Evolutionary conservation across 352 stramenopile genomes (phyloP).

Genomic region (Pythium aristosporum): DNA sequence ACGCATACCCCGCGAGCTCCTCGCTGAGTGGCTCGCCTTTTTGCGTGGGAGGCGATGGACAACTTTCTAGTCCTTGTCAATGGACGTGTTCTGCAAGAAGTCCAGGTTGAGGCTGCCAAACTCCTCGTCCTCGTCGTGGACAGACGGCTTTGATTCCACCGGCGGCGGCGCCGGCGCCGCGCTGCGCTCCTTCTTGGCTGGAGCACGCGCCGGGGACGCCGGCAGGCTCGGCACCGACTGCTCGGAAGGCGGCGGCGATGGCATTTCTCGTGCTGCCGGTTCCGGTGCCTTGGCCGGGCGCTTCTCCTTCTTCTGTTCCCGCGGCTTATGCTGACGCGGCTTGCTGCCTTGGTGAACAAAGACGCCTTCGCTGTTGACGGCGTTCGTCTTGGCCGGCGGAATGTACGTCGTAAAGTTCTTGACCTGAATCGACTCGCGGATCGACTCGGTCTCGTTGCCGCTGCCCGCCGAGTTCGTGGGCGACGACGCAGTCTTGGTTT

Average conservation of each 20-base stretch:
- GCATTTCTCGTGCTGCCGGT: slow-evolving; percentile 1
- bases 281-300: neutral
- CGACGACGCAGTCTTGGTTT: slow-evolving; percentile 9
- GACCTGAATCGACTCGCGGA: slow-evolving; percentile 46
- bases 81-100: slow-evolving; percentile 58
- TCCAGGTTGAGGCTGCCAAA: slow-evolving; percentile 75
- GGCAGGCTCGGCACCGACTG: neutral
- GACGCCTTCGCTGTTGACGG: slow-evolving; percentile 66
- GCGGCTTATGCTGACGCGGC: neutral
- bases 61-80: slow-evolving; percentile 25
- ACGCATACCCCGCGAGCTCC: neutral
- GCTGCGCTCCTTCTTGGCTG: slow-evolving; percentile 10
- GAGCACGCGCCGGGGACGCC: slow-evolving; percentile 8
- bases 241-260: slow-evolving; percentile 6
- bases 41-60: neutral
- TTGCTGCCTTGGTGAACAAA: slow-evolving; percentile 36
- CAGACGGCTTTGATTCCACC: slow-evolving; percentile 28
- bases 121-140: slow-evolving; percentile 45
- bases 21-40: too few species aligned
- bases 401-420: slow-evolving; percentile 76
- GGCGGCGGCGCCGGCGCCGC: slow-evolving; percentile 1
- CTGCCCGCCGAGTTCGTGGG: neutral
- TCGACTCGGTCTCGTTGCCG: slow-evolving; percentile 24
- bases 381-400: slow-evolving; percentile 39
- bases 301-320: neutral